phyloP scores from a whole-genome alignment of 306 rosid genomes.

The Quercus alba region DNA sequence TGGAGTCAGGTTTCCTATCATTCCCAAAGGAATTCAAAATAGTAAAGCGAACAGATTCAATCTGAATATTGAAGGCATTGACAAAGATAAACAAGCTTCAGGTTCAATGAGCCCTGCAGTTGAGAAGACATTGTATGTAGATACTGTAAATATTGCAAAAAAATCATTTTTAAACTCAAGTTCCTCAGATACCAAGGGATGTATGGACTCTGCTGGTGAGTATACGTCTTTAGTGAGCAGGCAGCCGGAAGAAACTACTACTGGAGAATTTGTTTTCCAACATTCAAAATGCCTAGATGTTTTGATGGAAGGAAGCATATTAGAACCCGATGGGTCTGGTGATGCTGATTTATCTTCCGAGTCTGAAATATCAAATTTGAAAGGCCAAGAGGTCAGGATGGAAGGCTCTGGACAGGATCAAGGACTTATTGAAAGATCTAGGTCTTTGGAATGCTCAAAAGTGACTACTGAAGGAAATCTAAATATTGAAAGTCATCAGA shows the following conservation, averaged over 20 bases:
- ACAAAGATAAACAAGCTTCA: slow-evolving; percentile 37
- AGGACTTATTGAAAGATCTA: slow-evolving; percentile 19
- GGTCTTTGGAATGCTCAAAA: slow-evolving; percentile 29
- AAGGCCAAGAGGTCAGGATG: slow-evolving; percentile 31
- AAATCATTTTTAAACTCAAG: slow-evolving; percentile 29
- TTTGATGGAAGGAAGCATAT: slow-evolving; percentile 24
- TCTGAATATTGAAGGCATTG: slow-evolving; percentile 26
- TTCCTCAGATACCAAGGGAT: slow-evolving; percentile 31
- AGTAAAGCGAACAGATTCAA: slow-evolving; percentile 33
- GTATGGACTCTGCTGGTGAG: slow-evolving; percentile 20
- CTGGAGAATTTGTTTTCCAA: slow-evolving; percentile 33
- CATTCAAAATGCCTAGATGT: slow-evolving; percentile 34
- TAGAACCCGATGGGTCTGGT: slow-evolving; percentile 29
- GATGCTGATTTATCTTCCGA: slow-evolving; percentile 29
- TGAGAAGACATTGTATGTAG: slow-evolving; percentile 84
- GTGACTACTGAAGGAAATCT: slow-evolving; percentile 29
- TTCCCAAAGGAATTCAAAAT: slow-evolving; percentile 48
- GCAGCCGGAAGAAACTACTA: slow-evolving; percentile 25
- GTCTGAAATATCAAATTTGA: slow-evolving; percentile 24
- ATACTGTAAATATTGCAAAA: slow-evolving; percentile 47
- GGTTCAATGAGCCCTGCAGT: slow-evolving; percentile 37
- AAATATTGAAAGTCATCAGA: slow-evolving; percentile 27
- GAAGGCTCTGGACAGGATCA: slow-evolving; percentile 26
- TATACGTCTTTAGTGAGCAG: slow-evolving; percentile 23
- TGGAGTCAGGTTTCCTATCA: slow-evolving; percentile 36